Base-by-base conservation (phyloP, 2,329 filamentous ascomycete species). In the Apiospora saccharicola region DNA sequence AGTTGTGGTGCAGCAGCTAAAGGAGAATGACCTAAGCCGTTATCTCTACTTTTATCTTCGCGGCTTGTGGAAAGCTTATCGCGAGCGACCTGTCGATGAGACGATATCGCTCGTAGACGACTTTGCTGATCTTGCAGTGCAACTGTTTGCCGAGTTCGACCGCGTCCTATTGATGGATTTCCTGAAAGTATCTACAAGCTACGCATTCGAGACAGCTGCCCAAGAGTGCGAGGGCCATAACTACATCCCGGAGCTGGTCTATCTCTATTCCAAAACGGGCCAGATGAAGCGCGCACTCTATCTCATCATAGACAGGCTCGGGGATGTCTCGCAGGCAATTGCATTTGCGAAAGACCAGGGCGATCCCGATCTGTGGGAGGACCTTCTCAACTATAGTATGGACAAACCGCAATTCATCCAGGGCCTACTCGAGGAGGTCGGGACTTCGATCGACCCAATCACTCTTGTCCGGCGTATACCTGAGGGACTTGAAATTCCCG, bases 341-440 rank as follows among this genome's bases (percentile, higher is more conserved):
- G 89, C 92, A 1, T 99, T 99, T 78, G 95, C 95, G 71, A 98
- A 98, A 81, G 92, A 95, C 74, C 95, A 98, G 79, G 92, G 96
- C 75, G 95, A 98, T 77, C 91, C 92, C 0, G 95, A 98, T 77
- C 87, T 99, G 0, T 99, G 96, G 96, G 93, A 98, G 75, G 95
- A 98, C 78, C 87, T 99, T 10, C 89, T 99, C 7, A 91, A 96
- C 77, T 98, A 98, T 82, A 96, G 93, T 73, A 98, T 99, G 96
- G 95, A 98, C 83, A 98, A 98, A 79, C 96, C 96, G 0, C 90
- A 90, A 53, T 99, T 99, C 83, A 98, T 99, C 76, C 92, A 94
- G 16, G 95, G 94, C 0, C 86, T 99, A 4, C 89, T 99, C 0
- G 94, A 98, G 78, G 94, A 98, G 83, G 96, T 98, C 1, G 96